Percentiles rank a stretch among this genome's conserved stretches.
Evolutionary conservation across 164 flowering plant genomes (phyloP).

Genomic region (Macadamia integrifolia): DNA sequence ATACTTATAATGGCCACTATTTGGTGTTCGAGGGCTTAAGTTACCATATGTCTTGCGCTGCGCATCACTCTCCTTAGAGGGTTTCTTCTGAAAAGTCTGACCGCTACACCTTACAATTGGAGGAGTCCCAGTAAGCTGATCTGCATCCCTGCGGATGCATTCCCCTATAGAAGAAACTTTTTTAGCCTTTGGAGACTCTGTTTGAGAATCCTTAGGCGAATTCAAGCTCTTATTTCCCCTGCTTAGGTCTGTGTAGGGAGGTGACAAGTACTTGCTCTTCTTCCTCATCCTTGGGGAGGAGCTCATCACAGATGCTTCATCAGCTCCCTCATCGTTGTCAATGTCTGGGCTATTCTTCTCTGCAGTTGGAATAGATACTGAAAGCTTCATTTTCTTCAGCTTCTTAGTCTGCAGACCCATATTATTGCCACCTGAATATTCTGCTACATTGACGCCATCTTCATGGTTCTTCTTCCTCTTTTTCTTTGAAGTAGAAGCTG

Average conservation of each 20-base stretch:
- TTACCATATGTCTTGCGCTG: slow-evolving; percentile 8
- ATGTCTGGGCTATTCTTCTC: slow-evolving; percentile 10
- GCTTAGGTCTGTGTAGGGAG: slow-evolving; percentile 45
- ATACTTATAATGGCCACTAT: background rate
- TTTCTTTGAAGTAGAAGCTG: slow-evolving; percentile 15
- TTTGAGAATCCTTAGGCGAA: slow-evolving; percentile 18
- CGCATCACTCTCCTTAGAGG: slow-evolving; percentile 19
- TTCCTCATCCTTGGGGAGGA: slow-evolving; percentile 50
- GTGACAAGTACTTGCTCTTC: slow-evolving; percentile 85
- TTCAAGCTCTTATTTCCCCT: slow-evolving; percentile 18
- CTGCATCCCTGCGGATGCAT: slow-evolving; percentile 4
- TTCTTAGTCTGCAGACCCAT: slow-evolving; percentile 6
- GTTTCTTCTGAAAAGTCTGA: slow-evolving; percentile 28
- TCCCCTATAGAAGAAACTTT: slow-evolving; percentile 19
- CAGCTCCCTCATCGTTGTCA: slow-evolving; percentile 15
- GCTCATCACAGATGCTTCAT: slow-evolving; percentile 21
- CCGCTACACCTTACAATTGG: slow-evolving; percentile 22
- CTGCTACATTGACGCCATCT: slow-evolving; percentile 8
- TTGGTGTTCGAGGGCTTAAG: slow-evolving; percentile 9
- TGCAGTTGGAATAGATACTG: slow-evolving; percentile 12
- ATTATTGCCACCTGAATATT: slow-evolving; percentile 7
- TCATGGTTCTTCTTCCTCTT: slow-evolving; percentile 7
- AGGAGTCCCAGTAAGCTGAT: slow-evolving; percentile 20
- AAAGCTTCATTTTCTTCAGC: slow-evolving; percentile 10
- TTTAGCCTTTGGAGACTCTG: slow-evolving; percentile 19